Evolutionary conservation across 2,329 filamentous ascomycete genomes (phyloP).

Genomic region (Alternaria burnsii): DNA sequence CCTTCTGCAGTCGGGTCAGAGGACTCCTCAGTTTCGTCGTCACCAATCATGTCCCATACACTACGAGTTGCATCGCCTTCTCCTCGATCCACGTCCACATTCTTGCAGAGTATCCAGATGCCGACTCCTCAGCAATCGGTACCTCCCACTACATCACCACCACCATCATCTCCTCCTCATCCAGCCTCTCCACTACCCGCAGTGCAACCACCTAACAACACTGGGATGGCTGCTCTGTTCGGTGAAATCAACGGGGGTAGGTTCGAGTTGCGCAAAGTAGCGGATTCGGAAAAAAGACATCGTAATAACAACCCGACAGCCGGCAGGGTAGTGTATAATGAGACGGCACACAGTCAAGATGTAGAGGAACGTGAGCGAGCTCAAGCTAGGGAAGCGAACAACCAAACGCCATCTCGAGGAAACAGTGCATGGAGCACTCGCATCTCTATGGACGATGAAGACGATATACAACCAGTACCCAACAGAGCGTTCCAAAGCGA

Average conservation of each 20-base stretch:
- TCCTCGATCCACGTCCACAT: not conserved
- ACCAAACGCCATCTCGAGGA: not conserved
- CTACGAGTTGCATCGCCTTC: not conserved
- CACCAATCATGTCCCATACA: slow-evolving; percentile 5
- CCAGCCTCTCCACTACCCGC: not conserved
- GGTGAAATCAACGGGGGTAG: slow-evolving; percentile 1
- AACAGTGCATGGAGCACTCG: not conserved
- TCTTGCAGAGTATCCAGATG: not conserved
- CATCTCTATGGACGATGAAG: not conserved
- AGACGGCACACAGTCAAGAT: slow-evolving; percentile 18
- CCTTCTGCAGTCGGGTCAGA: not conserved
- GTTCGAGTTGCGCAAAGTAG: slow-evolving; percentile 8
- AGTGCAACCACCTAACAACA: not conserved
- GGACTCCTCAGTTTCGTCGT: not conserved
- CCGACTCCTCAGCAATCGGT: not conserved
- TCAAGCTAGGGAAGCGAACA: slow-evolving; percentile 8
- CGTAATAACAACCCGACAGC: not conserved
- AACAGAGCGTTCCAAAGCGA: slow-evolving; percentile 6
- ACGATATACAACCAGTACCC: not conserved
- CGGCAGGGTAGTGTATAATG: slow-evolving; percentile 11
- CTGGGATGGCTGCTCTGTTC: not conserved
- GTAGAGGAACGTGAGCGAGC: slow-evolving; percentile 23
- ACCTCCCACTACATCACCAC: not conserved
- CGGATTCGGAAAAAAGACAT: slow-evolving; percentile 5
- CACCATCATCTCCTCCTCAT: not conserved